Evolutionary conservation across 371 early-diverging fungal species (phyloP), one percentile per base, ranked within the genome.

Genomic region (Rhizopus stolonifer): DNA sequence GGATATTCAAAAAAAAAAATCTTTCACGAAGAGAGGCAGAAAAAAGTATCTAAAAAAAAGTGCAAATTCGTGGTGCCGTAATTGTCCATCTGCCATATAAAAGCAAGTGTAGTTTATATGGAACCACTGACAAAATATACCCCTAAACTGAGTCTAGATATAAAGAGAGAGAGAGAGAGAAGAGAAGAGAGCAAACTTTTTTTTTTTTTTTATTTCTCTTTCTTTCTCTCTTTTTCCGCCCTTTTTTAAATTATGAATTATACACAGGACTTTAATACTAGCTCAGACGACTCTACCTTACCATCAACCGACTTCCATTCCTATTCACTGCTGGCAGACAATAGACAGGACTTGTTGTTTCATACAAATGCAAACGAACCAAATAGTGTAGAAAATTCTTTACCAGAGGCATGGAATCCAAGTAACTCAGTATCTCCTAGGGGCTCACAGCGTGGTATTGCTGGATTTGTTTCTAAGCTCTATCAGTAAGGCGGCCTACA

Each of bases 401-500:
- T 13, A 10, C 19, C 21, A 32, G 48, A 48, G 14, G n/a, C 10
- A 21, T 42, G 18, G 21, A 42, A 19, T 13, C 9, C 15, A n/a
- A 36, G 14, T 36, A 8, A 15, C n/a, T n/a, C 36, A 14, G 9
- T 36, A 5, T 4, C 9, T 7, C 18, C 21, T 42, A 19, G 18
- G 21, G 15, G 8, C 22, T 50, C 69, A 13, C 73, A 70, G 39
- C 71, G 75, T 29, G 75, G 71, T 22, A 71, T 75, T 63, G 75
- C 75, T 25, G 72, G 72, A 25, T 76, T 76, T 54, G 77, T 76
- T 22, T 70, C 77, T 14, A 76, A 76, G 54, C 60, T 76, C 11
- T 76, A 76, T 45, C 70, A 72, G 72, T 76, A 70, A 43, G 54
- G 31, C 31, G n/a, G n/a, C n/a, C n/a, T n/a, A n/a, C n/a, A n/a